These are phyloP conservation scores for Cladosporium velox DNA, from an alignment of 2,329 filamentous ascomycete species.

Conservation along the genomic window DNA sequence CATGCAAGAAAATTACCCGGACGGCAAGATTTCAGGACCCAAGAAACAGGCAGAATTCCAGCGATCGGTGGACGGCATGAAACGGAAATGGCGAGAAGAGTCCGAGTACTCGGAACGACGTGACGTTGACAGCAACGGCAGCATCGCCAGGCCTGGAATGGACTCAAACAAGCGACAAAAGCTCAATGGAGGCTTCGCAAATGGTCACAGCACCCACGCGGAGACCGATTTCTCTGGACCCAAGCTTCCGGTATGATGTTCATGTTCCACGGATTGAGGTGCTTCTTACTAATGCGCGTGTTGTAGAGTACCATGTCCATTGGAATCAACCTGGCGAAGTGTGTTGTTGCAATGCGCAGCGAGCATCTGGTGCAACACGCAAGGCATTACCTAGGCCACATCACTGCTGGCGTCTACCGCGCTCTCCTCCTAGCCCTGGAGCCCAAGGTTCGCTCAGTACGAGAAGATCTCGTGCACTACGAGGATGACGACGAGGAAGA, in stretches of 20 bases:
- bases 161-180: constrained; percentile 37
- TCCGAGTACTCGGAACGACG: constrained; percentile 37
- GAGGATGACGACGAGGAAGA: constrained; percentile 48
- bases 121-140: constrained; percentile 31
- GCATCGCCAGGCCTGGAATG: constrained; percentile 30
- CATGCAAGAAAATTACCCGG: constrained; percentile 55
- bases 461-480: constrained; percentile 51
- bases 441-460: constrained; percentile 67
- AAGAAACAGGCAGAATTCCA: constrained; percentile 68
- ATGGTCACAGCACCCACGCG: constrained; percentile 31
- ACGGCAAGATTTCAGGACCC: constrained; percentile 57
- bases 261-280: neutral
- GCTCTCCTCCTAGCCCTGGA: constrained; percentile 72
- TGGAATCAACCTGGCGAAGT: constrained; percentile 82
- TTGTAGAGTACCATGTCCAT: constrained; percentile 70
- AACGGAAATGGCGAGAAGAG: constrained; percentile 52
- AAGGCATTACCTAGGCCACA: constrained; percentile 68
- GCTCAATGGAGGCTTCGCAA: constrained; percentile 35
- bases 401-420: constrained; percentile 76
- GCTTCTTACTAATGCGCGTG: neutral
- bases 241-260: constrained; percentile 40
- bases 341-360: constrained; percentile 78
- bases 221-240: constrained; percentile 31
- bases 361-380: constrained; percentile 73
- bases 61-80: constrained; percentile 58